phyloP scores from a whole-genome alignment of 768 basidiomycete genomes.

The Boletus fagicola region DNA sequence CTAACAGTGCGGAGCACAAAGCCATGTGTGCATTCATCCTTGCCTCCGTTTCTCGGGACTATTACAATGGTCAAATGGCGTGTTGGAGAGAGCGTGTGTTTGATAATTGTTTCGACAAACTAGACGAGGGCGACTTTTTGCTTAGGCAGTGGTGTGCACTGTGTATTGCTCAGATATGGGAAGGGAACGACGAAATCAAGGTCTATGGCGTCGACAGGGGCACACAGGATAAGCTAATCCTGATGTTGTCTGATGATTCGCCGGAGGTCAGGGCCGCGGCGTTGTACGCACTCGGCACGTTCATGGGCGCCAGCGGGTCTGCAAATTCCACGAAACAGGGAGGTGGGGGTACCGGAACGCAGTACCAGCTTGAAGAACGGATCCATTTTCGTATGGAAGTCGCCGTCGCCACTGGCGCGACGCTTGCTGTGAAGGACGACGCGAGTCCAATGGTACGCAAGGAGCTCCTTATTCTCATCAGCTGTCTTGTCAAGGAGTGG shows the following conservation, averaged over 20 bases:
- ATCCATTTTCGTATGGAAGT: conserved; percentile 88
- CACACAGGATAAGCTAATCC: conserved; percentile 79
- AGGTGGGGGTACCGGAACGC: conserved; percentile 84
- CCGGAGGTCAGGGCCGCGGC: conserved; percentile 92
- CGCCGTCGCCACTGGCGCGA: conserved; percentile 84
- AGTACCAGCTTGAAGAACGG: conserved; percentile 70
- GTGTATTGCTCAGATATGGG: conserved; percentile 96
- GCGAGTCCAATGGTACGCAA: conserved; percentile 96
- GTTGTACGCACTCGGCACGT: conserved; percentile 87
- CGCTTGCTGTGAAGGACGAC: conserved; percentile 87
- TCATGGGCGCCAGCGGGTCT: conserved; percentile 86
- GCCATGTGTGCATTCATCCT: conserved; percentile 99
- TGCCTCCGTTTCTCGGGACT: conserved; percentile 85
- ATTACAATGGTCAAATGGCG: conserved; percentile 80
- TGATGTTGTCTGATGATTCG: conserved; percentile 78
- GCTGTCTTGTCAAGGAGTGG: conserved; percentile 95
- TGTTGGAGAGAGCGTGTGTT: conserved; percentile 82
- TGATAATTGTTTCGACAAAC: conserved; percentile 78
- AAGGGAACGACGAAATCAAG: conserved; percentile 86
- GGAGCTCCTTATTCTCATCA: conserved; percentile 87
- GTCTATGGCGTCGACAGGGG: conserved; percentile 74
- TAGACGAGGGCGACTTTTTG: conserved; percentile 89
- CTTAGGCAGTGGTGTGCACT: conserved; percentile 92
- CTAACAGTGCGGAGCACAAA: conserved; percentile 92
- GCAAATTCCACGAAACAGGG: conserved; percentile 63